phyloP scores from a whole-genome alignment of 2,329 filamentous ascomycete genomes.

The Myriosclerotinia curreyana region DNA sequence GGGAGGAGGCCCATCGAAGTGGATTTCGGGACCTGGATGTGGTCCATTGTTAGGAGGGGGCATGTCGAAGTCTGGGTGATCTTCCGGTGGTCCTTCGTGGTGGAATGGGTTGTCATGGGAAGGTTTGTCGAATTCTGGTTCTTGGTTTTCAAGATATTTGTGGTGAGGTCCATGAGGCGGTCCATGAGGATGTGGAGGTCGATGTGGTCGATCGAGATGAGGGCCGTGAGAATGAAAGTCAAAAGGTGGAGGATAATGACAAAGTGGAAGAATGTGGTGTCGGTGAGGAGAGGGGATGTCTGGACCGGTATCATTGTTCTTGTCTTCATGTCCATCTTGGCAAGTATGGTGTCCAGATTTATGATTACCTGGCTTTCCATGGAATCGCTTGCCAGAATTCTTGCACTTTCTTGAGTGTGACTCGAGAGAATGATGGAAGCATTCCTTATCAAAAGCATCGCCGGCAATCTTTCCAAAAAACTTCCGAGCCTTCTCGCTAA shows the following conservation, averaged over 20 bases:
- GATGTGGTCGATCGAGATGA: slow-evolving; percentile 11
- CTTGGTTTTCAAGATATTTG: background rate
- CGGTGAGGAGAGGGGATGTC: slow-evolving; percentile 32
- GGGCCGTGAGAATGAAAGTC: slow-evolving; percentile 10
- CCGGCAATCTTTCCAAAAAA: slow-evolving; percentile 38
- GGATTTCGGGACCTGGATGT: too few species aligned
- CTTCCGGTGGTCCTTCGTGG: too few species aligned
- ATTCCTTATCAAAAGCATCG: slow-evolving; percentile 24
- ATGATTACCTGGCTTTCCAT: slow-evolving; percentile 23
- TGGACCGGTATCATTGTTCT: slow-evolving; percentile 35
- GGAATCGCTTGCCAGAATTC: background rate
- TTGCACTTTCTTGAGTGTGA: slow-evolving; percentile 16
- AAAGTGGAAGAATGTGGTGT: slow-evolving; percentile 31
- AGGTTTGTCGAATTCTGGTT: background rate
- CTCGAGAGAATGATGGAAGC: slow-evolving; percentile 12
- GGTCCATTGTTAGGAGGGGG: background rate
- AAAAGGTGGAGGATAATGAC: slow-evolving; percentile 32
- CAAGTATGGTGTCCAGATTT: slow-evolving; percentile 24
- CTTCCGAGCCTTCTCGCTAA: slow-evolving; percentile 41
- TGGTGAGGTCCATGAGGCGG: background rate
- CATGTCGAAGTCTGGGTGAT: background rate
- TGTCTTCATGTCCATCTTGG: slow-evolving; percentile 21
- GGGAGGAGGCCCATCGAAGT: background rate
- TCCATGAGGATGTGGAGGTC: slow-evolving; percentile 13
- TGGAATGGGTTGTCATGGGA: background rate